Conservation (phyloP, 2,329 filamentous ascomycete species). For the Phoma sp. region DNA sequence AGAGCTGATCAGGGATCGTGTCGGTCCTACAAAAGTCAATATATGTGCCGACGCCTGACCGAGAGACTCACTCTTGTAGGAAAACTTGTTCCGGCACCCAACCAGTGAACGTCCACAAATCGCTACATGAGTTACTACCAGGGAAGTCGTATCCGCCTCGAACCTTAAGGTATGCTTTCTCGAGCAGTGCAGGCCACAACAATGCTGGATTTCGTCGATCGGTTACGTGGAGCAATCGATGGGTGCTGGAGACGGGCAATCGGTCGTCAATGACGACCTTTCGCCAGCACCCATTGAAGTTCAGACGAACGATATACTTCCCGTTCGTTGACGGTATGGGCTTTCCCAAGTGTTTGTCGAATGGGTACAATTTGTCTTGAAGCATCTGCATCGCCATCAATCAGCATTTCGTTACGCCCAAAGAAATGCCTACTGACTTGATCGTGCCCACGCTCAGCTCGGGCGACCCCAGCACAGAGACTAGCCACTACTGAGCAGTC, state of each 20-base stretch:
- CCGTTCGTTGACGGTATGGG: conserved; percentile 77
- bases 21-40: conserved; percentile 67
- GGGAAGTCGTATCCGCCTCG: conserved; percentile 97
- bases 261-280: conserved; percentile 89
- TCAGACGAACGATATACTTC: conserved; percentile 89
- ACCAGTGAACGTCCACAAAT: conserved; percentile 89
- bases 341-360: conserved; percentile 61
- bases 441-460: conserved; percentile 71
- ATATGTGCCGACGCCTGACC: neutral
- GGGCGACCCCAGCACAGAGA: conserved; percentile 79
- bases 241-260: conserved; percentile 77
- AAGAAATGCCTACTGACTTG: conserved; percentile 60
- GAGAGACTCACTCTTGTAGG: conserved; percentile 69
- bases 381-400: conserved; percentile 64
- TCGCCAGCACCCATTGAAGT: conserved; percentile 94
- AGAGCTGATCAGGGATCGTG: conserved; percentile 76
- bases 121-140: conserved; percentile 94
- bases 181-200: conserved; percentile 89
- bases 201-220: conserved; percentile 83
- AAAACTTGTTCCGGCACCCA: conserved; percentile 98
- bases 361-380: conserved; percentile 77
- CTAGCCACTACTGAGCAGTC: conserved; percentile 98
- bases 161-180: conserved; percentile 96
- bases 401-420: neutral
- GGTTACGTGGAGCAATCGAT: conserved; percentile 82